Evolutionary conservation across 441 rosid species (phyloP), one percentile per base, ranked within the genome.

Genomic region (Pelargonium fulgidum): DNA sequence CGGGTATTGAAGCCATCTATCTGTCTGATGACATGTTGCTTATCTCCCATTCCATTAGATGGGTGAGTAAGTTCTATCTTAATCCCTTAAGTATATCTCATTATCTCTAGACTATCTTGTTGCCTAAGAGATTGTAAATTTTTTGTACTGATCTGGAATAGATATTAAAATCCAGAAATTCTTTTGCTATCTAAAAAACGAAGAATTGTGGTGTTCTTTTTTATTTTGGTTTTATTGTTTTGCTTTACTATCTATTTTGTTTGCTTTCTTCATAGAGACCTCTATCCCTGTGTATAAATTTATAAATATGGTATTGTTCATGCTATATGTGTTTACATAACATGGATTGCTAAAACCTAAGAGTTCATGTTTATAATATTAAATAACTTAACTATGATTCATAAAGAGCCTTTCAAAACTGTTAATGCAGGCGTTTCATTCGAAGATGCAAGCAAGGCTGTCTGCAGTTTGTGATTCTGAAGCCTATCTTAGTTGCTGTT

Each of bases 361-460:
- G 58, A 52, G 19, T 7, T 14, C 5, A 14, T 52, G 58, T 52
- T 52, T 6, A 29, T n/a, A 41, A 47, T 64, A 59, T 64, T 64
- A 0, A 63, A 16, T 63, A 58, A 69, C 68, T 66, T 50, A 65
- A 73, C 73, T 68, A 54, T 14, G 29, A 72, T 69, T 19, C 56
- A 65, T 76, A 39, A 61, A 61, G 69, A 68, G 22, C 2, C 11
- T 41, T 14, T 66, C 33, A 66, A 24, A 64, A 59, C 19, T 71
- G 73, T 66, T 16, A 24, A 62, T 82, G 78, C 85, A 93, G 97
- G 85, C 96, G 90, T 63, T 94, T 94, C 81, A 94, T 91, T 76
- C 81, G 97, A 69, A 89, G 90, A 75, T 91, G 99, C 85, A 94
- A 94, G 84, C 99, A 94, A 81, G 97, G 97, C 24, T 91, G 99